A percentile compares a stretch with the other conserved stretches of the same genome.
These are phyloP conservation scores for Starmerella riodocensis DNA, from an alignment of 805 yeast species.

Conservation along the genomic window DNA sequence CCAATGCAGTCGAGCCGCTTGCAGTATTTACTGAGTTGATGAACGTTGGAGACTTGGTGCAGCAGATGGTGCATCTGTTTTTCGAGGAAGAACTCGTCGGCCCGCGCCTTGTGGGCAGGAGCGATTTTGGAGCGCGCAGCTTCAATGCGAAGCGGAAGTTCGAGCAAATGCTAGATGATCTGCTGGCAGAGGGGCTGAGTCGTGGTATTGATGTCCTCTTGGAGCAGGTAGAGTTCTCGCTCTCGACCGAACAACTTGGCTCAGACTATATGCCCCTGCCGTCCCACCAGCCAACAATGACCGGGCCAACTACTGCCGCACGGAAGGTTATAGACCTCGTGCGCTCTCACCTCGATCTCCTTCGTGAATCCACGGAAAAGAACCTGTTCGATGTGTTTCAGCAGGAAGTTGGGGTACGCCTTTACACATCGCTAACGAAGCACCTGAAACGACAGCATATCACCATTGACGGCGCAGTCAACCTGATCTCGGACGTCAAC, in stretches of 20 bases:
- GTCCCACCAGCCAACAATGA: conserved; percentile 7
- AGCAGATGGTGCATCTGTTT: conserved; percentile 83
- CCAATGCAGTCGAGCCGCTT: conserved; percentile 55
- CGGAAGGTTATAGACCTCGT: conserved; percentile 46
- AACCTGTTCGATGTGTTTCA: conserved; percentile 82
- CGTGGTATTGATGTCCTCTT: conserved; percentile 83
- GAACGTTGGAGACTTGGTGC: conserved; percentile 80
- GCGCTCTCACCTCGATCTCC: conserved; percentile 54
- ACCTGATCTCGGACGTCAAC: conserved; percentile 70
- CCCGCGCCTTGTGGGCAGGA: conserved; percentile 48
- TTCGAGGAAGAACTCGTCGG: conserved; percentile 66
- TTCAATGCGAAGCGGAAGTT: conserved; percentile 68
- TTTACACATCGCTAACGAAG: conserved; percentile 63
- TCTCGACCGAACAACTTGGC: conserved; percentile 41
- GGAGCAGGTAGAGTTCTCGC: conserved; percentile 59
- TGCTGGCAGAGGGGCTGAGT: conserved; percentile 84
- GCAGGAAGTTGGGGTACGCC: conserved; percentile 82
- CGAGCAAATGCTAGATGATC: conserved; percentile 70
- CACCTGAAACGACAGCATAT: conserved; percentile 60
- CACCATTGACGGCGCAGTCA: conserved; percentile 71
- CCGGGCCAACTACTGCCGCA: conserved; percentile 51
- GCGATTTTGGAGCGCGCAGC: conserved; percentile 67
- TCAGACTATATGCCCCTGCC: conserved; percentile 48
- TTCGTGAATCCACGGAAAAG: conserved; percentile 75
- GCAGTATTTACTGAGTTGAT: conserved; percentile 80